Conservation (phyloP, 2,329 filamentous ascomycete species). For the Niveomyces coronatus region DNA sequence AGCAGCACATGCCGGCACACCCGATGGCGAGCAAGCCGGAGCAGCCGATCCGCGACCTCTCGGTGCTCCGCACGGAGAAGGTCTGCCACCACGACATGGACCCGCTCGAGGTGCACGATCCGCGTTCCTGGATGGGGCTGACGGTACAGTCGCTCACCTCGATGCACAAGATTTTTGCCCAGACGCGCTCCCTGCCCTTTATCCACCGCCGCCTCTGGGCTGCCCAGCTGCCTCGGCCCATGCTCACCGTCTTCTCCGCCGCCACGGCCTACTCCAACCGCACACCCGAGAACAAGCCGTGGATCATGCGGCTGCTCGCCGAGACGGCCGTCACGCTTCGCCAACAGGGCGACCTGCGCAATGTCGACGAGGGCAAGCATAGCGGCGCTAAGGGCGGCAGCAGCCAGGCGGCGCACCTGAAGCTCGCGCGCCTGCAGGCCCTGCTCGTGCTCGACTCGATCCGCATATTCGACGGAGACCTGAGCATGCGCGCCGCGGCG, state of each 20-base stretch:
- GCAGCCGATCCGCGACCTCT: slow-evolving; percentile 21
- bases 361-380: slow-evolving; percentile 26
- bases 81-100: slow-evolving; percentile 19
- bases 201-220: slow-evolving; percentile 34
- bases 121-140: slow-evolving; percentile 24
- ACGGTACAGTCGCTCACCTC: slow-evolving; percentile 22
- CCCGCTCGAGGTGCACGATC: slow-evolving; percentile 26
- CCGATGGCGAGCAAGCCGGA: no score
- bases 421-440: slow-evolving; percentile 33
- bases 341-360: slow-evolving; percentile 22
- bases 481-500: slow-evolving; percentile 28
- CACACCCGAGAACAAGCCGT: slow-evolving; percentile 26
- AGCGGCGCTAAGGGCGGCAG: no score
- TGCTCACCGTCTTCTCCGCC: slow-evolving; percentile 30
- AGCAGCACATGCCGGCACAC: no score
- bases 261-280: slow-evolving; percentile 28
- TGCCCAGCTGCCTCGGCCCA: slow-evolving; percentile 26
- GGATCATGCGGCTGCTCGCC: slow-evolving; percentile 29
- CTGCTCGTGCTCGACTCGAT: slow-evolving; percentile 31
- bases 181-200: slow-evolving; percentile 28
- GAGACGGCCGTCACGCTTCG: slow-evolving; percentile 28
- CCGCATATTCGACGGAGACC: slow-evolving; percentile 33
- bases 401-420: no score
- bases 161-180: slow-evolving; percentile 25
- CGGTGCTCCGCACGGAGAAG: slow-evolving; percentile 14